A percentile compares a stretch with the other conserved stretches of the same genome.
These are phyloP conservation scores for Vaccinium macrocarpon DNA, from an alignment of 148 eudicot genomes.

Conservation along the genomic window DNA sequence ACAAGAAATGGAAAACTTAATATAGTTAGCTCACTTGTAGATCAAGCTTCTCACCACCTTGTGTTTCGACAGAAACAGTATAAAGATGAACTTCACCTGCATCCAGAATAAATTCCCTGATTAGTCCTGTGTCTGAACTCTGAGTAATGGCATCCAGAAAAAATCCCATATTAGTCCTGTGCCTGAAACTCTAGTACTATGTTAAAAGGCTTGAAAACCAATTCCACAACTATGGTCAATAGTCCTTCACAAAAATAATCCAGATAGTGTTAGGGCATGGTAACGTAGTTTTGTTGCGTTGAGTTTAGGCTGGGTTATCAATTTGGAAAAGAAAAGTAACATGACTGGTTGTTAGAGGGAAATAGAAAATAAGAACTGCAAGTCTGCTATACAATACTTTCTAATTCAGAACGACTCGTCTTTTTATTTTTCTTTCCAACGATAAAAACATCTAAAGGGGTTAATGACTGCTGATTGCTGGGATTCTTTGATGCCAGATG, in stretches of 20 bases:
- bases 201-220: slow-evolving; percentile 6
- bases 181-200: not conserved
- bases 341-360: not conserved
- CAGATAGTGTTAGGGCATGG: not conserved
- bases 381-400: not conserved
- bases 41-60: slow-evolving; percentile 86
- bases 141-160: slow-evolving; percentile 33
- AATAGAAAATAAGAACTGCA: not conserved
- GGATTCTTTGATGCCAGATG: not conserved
- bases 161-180: not conserved
- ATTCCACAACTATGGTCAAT: not conserved
- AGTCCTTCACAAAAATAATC: not conserved
- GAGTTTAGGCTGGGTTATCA: not conserved
- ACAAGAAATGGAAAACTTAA: not conserved
- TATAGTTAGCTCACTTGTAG: slow-evolving; percentile 58
- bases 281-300: not conserved
- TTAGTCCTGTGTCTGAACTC: slow-evolving; percentile 1
- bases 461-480: slow-evolving; percentile 4
- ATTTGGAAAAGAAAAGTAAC: not conserved
- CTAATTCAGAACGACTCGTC: not conserved
- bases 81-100: slow-evolving; percentile 78
- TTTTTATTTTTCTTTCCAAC: not conserved
- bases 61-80: slow-evolving; percentile 85
- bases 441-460: not conserved
- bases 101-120: not conserved